Evolutionary conservation across 805 yeast genomes (phyloP).

Genomic region (Zygosaccharomyces siamensis): DNA sequence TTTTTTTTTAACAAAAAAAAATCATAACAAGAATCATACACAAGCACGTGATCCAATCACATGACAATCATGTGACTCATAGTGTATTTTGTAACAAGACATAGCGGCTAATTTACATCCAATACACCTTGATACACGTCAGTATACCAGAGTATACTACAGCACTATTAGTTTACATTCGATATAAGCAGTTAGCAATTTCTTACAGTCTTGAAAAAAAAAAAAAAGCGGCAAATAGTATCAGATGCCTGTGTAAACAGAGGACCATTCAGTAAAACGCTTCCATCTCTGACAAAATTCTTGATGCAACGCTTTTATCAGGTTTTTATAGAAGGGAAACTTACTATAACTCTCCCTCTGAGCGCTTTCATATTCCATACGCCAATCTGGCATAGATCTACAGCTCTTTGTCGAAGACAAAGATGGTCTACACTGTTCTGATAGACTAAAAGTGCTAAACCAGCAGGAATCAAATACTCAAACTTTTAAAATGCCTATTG

Average conservation of each 20-base stretch:
- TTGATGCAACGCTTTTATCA: constrained; percentile 9
- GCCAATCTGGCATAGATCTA: not conserved
- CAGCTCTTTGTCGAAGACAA: not conserved
- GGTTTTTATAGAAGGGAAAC: constrained; percentile 14
- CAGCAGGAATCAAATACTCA: not conserved
- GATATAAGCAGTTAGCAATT: constrained; percentile 11
- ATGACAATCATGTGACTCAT: not conserved
- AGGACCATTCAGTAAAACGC: constrained; percentile 12
- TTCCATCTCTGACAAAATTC: constrained; percentile 12
- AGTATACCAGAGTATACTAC: too few relatives aligned
- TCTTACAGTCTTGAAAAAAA: constrained; percentile 12
- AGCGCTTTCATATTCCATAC: not conserved
- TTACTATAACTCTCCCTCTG: constrained; percentile 6
- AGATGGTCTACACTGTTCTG: not conserved
- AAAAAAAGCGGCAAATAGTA: constrained; percentile 10
- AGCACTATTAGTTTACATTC: constrained; percentile 1
- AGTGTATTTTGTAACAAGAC: not conserved
- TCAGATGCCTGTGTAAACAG: constrained; percentile 16
- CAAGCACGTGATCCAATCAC: not conserved
- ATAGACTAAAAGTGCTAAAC: not conserved
- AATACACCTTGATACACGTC: not conserved
- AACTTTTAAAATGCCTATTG: not conserved
- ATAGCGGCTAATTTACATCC: not conserved
- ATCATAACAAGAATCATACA: too few relatives aligned
- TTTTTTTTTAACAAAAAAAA: not conserved